Conservation (phyloP, 495 filamentous ascomycete species). For the Aspergillus heteromorphus region DNA sequence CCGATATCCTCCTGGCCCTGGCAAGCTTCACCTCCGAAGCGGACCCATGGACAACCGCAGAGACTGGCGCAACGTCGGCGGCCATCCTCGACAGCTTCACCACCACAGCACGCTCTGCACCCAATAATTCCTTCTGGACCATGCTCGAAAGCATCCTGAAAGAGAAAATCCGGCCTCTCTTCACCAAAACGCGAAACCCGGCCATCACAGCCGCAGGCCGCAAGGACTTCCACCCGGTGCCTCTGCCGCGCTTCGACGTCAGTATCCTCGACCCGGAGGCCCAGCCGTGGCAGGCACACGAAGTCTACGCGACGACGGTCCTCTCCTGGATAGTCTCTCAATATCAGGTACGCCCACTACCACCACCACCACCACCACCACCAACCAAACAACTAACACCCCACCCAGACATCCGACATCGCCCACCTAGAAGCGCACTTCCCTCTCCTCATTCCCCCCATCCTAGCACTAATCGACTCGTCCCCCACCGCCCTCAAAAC, state of each 20-base stretch:
- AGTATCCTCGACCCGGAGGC: slow-evolving; percentile 41
- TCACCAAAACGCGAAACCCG: slow-evolving; percentile 57
- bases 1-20: slow-evolving; percentile 28
- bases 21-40: slow-evolving; percentile 43
- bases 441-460: slow-evolving; percentile 75
- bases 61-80: slow-evolving; percentile 25
- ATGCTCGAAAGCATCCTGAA: slow-evolving; percentile 53
- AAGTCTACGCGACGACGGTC: slow-evolving; percentile 56
- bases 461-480: slow-evolving; percentile 78
- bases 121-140: slow-evolving; percentile 27
- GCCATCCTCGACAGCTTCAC: slow-evolving; percentile 37
- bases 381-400: slow-evolving; percentile 4
- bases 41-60: slow-evolving; percentile 52
- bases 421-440: slow-evolving; percentile 52
- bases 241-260: slow-evolving; percentile 34
- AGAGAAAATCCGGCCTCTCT: slow-evolving; percentile 58
- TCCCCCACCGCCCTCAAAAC: slow-evolving; percentile 48
- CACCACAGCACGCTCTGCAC: slow-evolving; percentile 1
- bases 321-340: slow-evolving; percentile 60
- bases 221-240: slow-evolving; percentile 50
- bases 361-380: background rate
- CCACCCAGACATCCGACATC: slow-evolving; percentile 21
- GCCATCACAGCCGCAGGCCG: slow-evolving; percentile 59
- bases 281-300: slow-evolving; percentile 71
- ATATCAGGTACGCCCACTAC: slow-evolving; percentile 25